Conservation (phyloP, 1,284 basidiomycete species). For the Irpex sp. region DNA sequence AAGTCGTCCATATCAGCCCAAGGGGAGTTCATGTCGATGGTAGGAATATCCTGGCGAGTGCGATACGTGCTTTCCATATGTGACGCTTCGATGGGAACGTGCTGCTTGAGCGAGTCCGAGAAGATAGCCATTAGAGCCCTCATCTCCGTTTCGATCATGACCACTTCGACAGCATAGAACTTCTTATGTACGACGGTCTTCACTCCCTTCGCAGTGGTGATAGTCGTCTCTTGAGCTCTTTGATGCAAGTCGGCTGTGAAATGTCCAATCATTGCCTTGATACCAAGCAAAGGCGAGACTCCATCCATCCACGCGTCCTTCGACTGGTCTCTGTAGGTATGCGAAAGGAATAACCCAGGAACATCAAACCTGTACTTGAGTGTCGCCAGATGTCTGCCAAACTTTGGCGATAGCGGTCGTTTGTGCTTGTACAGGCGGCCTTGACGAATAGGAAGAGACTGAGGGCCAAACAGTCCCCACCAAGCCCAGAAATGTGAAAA, state of each 20-base stretch:
- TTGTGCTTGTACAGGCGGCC: conserved; percentile 75
- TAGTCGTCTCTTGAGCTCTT: conserved; percentile 75
- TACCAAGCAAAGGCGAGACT: conserved; percentile 74
- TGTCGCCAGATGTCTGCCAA: conserved; percentile 85
- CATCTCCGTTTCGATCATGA: conserved; percentile 74
- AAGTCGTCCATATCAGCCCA: conserved; percentile 88
- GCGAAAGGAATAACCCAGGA: conserved; percentile 78
- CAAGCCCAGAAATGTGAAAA: conserved; percentile 93
- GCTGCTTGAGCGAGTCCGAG: conserved; percentile 59
- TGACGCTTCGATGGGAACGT: conserved; percentile 43
- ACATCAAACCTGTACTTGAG: conserved; percentile 89
- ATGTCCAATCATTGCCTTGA: conserved; percentile 77
- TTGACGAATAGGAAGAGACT: conserved; percentile 84
- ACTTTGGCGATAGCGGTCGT: conserved; percentile 79
- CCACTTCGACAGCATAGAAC: conserved; percentile 90
- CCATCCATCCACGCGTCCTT: conserved; percentile 75
- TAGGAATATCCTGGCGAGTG: conserved; percentile 36
- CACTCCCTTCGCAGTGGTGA: conserved; percentile 41
- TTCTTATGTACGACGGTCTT: conserved; percentile 75
- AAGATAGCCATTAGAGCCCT: conserved; percentile 80
- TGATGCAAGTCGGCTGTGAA: conserved; percentile 93
- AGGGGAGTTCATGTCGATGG: conserved; percentile 34
- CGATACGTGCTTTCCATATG: conserved; percentile 45
- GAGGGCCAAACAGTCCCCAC: conserved; percentile 84
- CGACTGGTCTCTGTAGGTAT: conserved; percentile 81